Base-by-base conservation (phyloP, 2,329 filamentous ascomycete species). In the Huntiella abstrusa region DNA sequence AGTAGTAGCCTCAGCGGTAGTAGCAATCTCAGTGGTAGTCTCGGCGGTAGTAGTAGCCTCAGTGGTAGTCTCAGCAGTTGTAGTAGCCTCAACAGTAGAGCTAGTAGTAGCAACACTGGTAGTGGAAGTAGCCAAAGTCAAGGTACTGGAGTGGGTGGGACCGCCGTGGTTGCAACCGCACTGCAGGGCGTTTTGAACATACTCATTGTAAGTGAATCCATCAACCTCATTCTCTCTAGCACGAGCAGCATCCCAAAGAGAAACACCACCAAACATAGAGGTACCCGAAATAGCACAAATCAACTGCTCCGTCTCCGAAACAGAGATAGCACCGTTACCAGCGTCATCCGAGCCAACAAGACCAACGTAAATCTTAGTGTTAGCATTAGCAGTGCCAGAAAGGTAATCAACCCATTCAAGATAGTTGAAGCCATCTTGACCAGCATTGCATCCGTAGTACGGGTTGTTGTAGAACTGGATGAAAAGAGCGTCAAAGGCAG, bases 391-490 rank as follows among this genome's bases (percentile, higher is more conserved):
- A 34, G 60, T 64, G 3, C 48, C 36, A 3, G 52, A 45, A 33
- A 69, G 47, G 22, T 62, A 56, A 0, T 42, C 35, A 41, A 56
- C 60, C 66, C 67, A 70, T 11, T 55, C 54, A 43, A 64, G 54
- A 53, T 64, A 70, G 51, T 67, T 69, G 58, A 67, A 64, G 33
- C 53, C 52, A 8, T 57, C 54, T 7, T 56, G 58, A 6, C 56
- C 45, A 10, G 51, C 48, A 50, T 59, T 59, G 42, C 52, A 49
- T 12, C 41, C 32, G 13, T 55, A 36, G 49, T 62, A 53, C 19
- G 58, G 55, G 54, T 68, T 68, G 59, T 69, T 68, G 58, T 67
- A 69, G 55, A 69, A 70, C 56, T 69, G 66, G 43, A 70, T 55
- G 54, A 65, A 68, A 36, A 66, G 55, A 11, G 61, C 58, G 19